These are phyloP conservation scores for Saccharomycopsis malanga DNA, from an alignment of 805 yeast genomes.

Conservation along the genomic window DNA sequence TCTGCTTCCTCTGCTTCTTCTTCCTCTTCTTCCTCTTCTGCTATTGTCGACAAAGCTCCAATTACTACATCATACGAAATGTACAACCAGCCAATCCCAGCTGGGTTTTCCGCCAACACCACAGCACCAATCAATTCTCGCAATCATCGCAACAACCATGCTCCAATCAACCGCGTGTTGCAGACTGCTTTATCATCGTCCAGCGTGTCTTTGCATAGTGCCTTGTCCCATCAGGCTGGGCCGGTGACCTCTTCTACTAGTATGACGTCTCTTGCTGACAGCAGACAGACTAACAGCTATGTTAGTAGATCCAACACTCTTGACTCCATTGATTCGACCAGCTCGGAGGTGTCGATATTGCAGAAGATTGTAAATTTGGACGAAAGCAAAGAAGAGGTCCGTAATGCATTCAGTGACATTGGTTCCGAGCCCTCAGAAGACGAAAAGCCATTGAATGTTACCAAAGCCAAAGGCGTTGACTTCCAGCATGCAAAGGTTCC, in stretches of 20 bases:
- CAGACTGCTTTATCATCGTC: neutral
- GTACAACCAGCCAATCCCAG: neutral
- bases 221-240: neutral
- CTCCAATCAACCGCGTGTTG: neutral
- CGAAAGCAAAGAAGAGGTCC: conserved; percentile 1
- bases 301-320: conserved; percentile 9
- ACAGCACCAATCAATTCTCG: conserved; percentile 4
- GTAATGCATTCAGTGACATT: neutral
- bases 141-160: neutral
- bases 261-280: neutral
- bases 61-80: neutral
- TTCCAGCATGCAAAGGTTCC: conserved; percentile 4
- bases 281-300: neutral
- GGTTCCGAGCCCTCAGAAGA: neutral
- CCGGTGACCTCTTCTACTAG: neutral
- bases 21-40: neutral
- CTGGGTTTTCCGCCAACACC: conserved; percentile 6
- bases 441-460: conserved; percentile 6
- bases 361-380: conserved; percentile 17
- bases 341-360: conserved; percentile 13
- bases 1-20: neutral
- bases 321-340: conserved; percentile 11
- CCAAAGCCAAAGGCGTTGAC: neutral
- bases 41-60: neutral
- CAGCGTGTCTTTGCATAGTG: neutral